Conservation (phyloP, 176 grass and related monocot species). For the Eragrostis nindensis region DNA sequence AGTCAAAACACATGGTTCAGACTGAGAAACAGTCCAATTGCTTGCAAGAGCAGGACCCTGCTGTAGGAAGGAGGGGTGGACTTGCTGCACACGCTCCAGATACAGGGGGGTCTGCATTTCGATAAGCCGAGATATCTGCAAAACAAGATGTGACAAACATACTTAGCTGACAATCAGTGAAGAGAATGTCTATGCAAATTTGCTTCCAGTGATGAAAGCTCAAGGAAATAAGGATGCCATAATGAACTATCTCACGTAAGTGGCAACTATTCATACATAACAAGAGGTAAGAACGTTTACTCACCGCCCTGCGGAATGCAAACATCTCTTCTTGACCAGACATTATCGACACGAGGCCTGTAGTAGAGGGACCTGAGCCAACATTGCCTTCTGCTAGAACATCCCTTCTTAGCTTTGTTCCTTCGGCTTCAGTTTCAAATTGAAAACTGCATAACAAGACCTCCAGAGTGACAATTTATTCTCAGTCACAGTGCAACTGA, state of each 20-base stretch:
- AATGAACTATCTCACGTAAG: not conserved
- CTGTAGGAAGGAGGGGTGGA: conserved; percentile 53
- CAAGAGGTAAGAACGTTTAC: conserved; percentile 16
- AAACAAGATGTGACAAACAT: conserved; percentile 6
- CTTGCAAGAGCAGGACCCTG: not conserved
- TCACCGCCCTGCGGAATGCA: conserved; percentile 86
- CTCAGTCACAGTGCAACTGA: not conserved
- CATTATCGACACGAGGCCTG: conserved; percentile 63
- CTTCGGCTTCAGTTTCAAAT: conserved; percentile 88
- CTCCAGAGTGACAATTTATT: conserved; percentile 1
- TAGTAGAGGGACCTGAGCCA: conserved; percentile 51
- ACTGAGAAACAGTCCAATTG: not conserved
- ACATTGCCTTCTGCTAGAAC: conserved; percentile 69
- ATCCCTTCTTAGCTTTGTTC: conserved; percentile 73
- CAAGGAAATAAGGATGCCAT: not conserved
- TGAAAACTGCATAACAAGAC: conserved; percentile 68
- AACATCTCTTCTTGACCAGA: conserved; percentile 94
- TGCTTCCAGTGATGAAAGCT: not conserved
- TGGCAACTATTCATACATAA: not conserved
- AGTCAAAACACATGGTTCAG: conserved; percentile 44
- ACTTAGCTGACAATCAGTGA: not conserved
- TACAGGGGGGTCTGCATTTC: conserved; percentile 87
- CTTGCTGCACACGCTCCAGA: conserved; percentile 51
- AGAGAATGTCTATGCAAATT: not conserved
- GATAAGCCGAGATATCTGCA: conserved; percentile 84